Evolutionary conservation across 2,329 filamentous ascomycete species (phyloP).

Genomic region (Coniella lustricola): DNA sequence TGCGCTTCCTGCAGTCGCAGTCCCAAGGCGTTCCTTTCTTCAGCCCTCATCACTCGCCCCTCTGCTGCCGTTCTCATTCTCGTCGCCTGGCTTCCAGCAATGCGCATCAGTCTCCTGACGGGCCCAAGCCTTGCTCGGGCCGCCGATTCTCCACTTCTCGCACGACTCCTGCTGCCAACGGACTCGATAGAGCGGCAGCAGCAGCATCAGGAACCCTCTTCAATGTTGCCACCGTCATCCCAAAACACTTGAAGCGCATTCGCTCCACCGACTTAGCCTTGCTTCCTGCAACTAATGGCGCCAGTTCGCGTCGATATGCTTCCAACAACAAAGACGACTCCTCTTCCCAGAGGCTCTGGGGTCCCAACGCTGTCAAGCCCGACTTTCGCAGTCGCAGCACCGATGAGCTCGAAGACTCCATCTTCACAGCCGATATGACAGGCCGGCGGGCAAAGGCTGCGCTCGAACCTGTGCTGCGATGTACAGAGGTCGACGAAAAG

Average conservation of each 20-base stretch:
- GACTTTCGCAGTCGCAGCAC: conserved; percentile 11
- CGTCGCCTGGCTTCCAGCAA: neutral
- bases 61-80: neutral
- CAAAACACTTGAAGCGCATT: conserved; percentile 18
- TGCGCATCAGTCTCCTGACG: neutral
- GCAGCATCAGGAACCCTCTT: conserved; percentile 18
- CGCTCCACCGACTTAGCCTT: conserved; percentile 7
- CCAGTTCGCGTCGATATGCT: conserved; percentile 23
- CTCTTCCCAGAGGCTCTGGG: conserved; percentile 46
- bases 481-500: conserved; percentile 89
- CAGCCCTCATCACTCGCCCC: conserved; percentile 28
- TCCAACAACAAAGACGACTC: conserved; percentile 24
- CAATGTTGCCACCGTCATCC: conserved; percentile 21
- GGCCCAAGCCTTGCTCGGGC: neutral
- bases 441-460: conserved; percentile 64
- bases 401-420: conserved; percentile 40
- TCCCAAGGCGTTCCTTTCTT: conserved; percentile 52
- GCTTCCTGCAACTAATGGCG: neutral
- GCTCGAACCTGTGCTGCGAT: conserved; percentile 78
- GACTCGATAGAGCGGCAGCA: neutral
- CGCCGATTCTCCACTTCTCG: neutral
- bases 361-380: conserved; percentile 28
- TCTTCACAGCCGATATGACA: conserved; percentile 64
- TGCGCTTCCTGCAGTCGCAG: conserved; percentile 68
- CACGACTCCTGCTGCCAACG: too few species aligned